Evolutionary conservation across 2,329 filamentous ascomycete genomes (phyloP).

Genomic region (Fusarium nanum): DNA sequence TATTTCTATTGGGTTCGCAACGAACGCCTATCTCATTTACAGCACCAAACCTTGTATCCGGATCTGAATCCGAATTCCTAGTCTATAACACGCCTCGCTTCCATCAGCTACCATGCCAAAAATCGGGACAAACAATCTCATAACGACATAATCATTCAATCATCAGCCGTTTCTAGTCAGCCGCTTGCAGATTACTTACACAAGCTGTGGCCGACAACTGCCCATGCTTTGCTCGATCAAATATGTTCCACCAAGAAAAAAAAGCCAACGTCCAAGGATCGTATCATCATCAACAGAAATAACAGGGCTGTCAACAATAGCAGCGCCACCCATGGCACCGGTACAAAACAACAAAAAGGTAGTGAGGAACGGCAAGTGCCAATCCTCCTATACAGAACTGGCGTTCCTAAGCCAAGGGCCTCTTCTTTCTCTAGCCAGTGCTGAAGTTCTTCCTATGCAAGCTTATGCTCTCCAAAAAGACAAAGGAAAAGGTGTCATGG

Average conservation of each 20-base stretch:
- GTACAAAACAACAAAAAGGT: constrained; percentile 26
- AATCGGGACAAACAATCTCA: constrained; percentile 39
- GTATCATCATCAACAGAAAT: constrained; percentile 36
- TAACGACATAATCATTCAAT: constrained; percentile 49
- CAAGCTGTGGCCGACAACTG: constrained; percentile 40
- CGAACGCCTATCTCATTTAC: constrained; percentile 8
- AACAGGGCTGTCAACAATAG: constrained; percentile 22
- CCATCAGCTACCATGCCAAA: constrained; percentile 19
- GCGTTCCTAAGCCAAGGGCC: constrained; percentile 29
- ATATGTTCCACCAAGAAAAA: constrained; percentile 40
- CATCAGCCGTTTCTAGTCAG: constrained; percentile 46
- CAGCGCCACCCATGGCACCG: constrained; percentile 25
- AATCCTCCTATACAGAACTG: constrained; percentile 26
- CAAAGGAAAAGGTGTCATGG: constrained; percentile 28
- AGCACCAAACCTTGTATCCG: background rate
- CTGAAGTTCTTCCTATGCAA: constrained; percentile 39
- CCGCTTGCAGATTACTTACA: constrained; percentile 45
- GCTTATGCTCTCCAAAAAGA: constrained; percentile 42
- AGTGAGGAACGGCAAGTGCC: constrained; percentile 39
- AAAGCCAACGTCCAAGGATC: constrained; percentile 40
- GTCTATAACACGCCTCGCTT: constrained; percentile 29
- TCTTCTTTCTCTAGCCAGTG: constrained; percentile 46
- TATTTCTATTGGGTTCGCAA: constrained; percentile 4
- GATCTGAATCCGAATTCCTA: constrained; percentile 23
- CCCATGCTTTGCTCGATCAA: constrained; percentile 45